Percentiles rank a stretch among this genome's conserved stretches.
Evolutionary conservation across 495 filamentous ascomycete species (phyloP).

Genomic region (Neurospora sp.): DNA sequence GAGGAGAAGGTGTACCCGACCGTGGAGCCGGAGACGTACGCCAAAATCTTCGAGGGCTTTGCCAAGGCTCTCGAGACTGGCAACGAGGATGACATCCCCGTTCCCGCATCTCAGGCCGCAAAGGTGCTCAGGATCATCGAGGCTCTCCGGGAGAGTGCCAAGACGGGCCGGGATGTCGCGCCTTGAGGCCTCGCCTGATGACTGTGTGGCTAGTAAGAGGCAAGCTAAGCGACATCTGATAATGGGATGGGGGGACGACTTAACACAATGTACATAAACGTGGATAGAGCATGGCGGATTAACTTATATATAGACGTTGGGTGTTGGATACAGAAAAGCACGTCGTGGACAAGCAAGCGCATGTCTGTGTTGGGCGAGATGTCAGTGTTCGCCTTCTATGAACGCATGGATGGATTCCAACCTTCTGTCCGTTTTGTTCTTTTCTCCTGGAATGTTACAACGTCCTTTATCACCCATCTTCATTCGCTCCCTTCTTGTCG

Average conservation of each 20-base stretch:
- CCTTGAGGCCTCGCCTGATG: neutral
- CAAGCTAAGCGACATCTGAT: neutral
- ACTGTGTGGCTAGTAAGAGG: neutral
- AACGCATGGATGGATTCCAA: neutral
- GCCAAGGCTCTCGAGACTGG: constrained; percentile 53
- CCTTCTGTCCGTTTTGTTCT: neutral
- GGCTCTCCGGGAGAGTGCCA: constrained; percentile 56
- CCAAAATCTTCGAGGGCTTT: constrained; percentile 61
- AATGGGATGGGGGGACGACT: neutral
- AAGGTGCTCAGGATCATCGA: constrained; percentile 70
- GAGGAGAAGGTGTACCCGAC: constrained; percentile 43
- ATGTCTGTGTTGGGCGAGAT: neutral
- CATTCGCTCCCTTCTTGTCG: neutral
- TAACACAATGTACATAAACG: neutral
- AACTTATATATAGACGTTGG: neutral
- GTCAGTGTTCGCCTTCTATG: neutral
- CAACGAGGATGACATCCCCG: constrained; percentile 50
- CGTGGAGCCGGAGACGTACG: constrained; percentile 60
- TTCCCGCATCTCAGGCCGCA: constrained; percentile 59
- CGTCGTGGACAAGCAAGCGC: neutral
- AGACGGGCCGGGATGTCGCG: constrained; percentile 49
- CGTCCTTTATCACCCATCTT: neutral
- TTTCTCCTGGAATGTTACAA: neutral
- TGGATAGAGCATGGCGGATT: neutral
- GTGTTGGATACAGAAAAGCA: too few species aligned